phyloP scores from a whole-genome alignment of 2,329 filamentous ascomycete species.

The Colletotrichum musae region DNA sequence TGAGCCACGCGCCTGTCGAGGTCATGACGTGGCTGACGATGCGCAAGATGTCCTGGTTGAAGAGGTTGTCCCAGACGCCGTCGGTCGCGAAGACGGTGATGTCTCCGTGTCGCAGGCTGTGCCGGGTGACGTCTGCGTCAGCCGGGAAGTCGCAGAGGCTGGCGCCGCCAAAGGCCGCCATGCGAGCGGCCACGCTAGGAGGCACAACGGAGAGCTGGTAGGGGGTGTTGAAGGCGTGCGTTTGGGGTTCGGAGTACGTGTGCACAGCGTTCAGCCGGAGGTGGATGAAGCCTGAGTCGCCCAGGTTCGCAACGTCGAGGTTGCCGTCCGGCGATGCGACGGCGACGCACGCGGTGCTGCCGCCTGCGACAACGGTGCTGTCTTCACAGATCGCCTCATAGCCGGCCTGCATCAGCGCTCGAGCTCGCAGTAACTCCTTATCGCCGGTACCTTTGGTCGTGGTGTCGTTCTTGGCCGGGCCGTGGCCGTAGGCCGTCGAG shows the following conservation, averaged over 20 bases:
- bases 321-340: conserved; percentile 80
- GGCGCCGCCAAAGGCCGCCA: conserved; percentile 85
- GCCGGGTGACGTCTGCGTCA: conserved; percentile 85
- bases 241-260: conserved; percentile 87
- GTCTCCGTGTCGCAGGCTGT: conserved; percentile 88
- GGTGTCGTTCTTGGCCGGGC: conserved; percentile 49
- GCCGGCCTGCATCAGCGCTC: conserved; percentile 80
- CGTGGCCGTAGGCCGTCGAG: conserved; percentile 74
- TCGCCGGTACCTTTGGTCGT: conserved; percentile 27
- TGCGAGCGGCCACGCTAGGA: conserved; percentile 81
- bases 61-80: conserved; percentile 96
- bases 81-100: conserved; percentile 95
- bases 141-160: conserved; percentile 87
- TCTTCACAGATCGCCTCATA: conserved; percentile 88
- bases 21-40: conserved; percentile 86
- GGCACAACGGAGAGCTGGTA: conserved; percentile 94
- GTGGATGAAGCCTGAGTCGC: conserved; percentile 94
- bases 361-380: conserved; percentile 81
- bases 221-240: conserved; percentile 97
- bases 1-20: conserved; percentile 80
- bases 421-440: conserved; percentile 41
- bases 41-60: conserved; percentile 88
- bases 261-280: conserved; percentile 89
- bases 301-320: conserved; percentile 92
- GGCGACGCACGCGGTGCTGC: conserved; percentile 93